Evolutionary conservation across 2,329 filamentous ascomycete genomes (phyloP).

Genomic region (Fusarium sp.): DNA sequence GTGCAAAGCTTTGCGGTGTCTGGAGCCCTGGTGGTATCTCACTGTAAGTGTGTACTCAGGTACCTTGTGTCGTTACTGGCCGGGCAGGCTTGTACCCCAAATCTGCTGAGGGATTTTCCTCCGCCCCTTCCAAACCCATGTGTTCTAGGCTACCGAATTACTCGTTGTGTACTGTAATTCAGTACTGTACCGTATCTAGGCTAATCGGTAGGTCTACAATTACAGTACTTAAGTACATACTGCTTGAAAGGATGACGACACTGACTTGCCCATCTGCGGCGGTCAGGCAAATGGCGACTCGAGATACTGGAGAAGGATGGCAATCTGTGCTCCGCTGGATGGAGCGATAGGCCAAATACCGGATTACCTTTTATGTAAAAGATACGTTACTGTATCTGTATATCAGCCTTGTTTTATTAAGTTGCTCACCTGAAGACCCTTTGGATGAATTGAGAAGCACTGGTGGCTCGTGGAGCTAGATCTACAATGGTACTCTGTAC

Average conservation of each 20-base stretch:
- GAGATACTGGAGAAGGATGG: conserved; percentile 37
- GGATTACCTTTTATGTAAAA: conserved; percentile 29
- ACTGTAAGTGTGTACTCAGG: conserved; percentile 29
- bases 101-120: conserved; percentile 47
- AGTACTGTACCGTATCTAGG: conserved; percentile 21
- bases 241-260: conserved; percentile 43
- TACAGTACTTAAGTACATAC: not conserved
- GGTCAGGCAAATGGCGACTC: conserved; percentile 46
- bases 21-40: conserved; percentile 3
- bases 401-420: conserved; percentile 20
- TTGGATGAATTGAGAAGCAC: conserved; percentile 4
- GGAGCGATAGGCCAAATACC: not conserved
- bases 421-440: conserved; percentile 9
- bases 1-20: conserved; percentile 30
- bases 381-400: not conserved
- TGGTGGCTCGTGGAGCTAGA: conserved; percentile 10
- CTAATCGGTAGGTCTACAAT: not conserved
- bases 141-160: conserved; percentile 25
- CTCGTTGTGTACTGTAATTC: conserved; percentile 25
- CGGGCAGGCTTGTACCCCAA: conserved; percentile 35
- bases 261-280: conserved; percentile 39
- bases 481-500: not conserved
- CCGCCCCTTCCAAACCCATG: conserved; percentile 37
- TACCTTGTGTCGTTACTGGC: conserved; percentile 43
- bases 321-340: conserved; percentile 17